Base-by-base conservation (phyloP, 148 eudicot genomes). In the Agrostemma githago region DNA sequence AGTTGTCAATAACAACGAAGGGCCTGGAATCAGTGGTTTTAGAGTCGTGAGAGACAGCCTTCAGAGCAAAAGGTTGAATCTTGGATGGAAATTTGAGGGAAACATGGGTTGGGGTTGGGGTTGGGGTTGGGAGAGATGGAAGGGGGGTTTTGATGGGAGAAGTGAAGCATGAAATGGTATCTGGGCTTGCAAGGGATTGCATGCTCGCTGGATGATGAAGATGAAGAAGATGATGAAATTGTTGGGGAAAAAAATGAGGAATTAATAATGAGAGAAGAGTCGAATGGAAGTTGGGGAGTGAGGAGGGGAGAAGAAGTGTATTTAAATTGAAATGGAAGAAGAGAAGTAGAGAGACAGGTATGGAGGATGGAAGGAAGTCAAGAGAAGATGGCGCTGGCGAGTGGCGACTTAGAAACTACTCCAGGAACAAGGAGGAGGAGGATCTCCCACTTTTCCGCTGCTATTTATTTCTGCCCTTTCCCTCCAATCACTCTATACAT, bases 1-100 rank as follows among this genome's bases (percentile, higher is more conserved):
- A 96, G 66, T 96, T 96, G 67, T 96, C 99, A 64, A 96, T 96
- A 41, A 96, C 97, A 58, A 92, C 59, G 19, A 96, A 80, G 17
- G 96, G 97, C 21, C 75, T 68, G 73, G 72, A 70, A 78, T 65
- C 68, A 44, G 65, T 54, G 19, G 71, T 68, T 42, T 40, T 78
- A 54, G 82, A 57, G 60, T 46, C 66, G 43, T 63, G n/a, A 0
- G 74, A 53, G 57, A 76, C 72, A 6, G 76, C 82, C 38, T 77
- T 79, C 72, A 79, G 72, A 60, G 70, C 74, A 62, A 43, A 41
- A 19, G n/a, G 34, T 16, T 19, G 38, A 66, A 19, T 72, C 40
- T 71, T 59, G 1, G 16, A 19, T 3, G 68, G 21, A 21, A 80
- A 66, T 38, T 66, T 80, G 62, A 80, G 21, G 4, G 69, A n/a